Base-by-base conservation (phyloP, 768 basidiomycete species). In the Amanita rimosa region DNA sequence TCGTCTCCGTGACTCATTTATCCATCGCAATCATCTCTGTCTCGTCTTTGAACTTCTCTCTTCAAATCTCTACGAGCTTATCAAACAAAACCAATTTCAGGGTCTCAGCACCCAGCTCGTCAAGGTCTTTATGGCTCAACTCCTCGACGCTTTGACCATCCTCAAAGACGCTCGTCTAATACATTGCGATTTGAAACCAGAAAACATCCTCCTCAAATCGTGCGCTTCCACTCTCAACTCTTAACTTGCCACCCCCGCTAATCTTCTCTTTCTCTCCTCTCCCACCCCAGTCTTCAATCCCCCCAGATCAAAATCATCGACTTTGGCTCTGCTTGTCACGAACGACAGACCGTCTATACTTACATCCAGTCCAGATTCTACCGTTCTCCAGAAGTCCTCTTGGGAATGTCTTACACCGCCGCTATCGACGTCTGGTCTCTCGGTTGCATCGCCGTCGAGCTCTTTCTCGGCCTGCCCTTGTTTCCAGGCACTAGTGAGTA, bases 11-110 rank as follows among this genome's bases (percentile, higher is more conserved):
- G 96, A 98, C 65, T 90, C 88, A 0, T 99, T 99, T 69, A 96
- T 95, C 50, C 96, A 99, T 68, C 82, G 87, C 58, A 91, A 77
- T 55, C 96, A 99, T 65, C 75, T 99, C 39, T 99, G 96, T 65
- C 85, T 99, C 55, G 95, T 98, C 47, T 98, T 98, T 60, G 95
- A 99, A 65, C 76, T 97, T 42, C 77, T 99, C 8, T 94, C 92
- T 6, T 96, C 92, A 27, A 99, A 99, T 60, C 74, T 99, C 49
- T 99, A 98, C 71, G 96, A 99, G 65, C 78, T 99, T 61, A 98
- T 99, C 79, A 99, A 99, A 71, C 96, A 99, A 69, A 99, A 99
- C 66, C 91, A 94, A 62, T 99, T 98, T 75, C 89, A 96, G 64
- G 96, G 96, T 2, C 70, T 99, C 39, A 90, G 86, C 65, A 95